Evolutionary conservation across 192 early-diverging fungal species (phyloP).

Genomic region (Thoreauomyces humboldtii): DNA sequence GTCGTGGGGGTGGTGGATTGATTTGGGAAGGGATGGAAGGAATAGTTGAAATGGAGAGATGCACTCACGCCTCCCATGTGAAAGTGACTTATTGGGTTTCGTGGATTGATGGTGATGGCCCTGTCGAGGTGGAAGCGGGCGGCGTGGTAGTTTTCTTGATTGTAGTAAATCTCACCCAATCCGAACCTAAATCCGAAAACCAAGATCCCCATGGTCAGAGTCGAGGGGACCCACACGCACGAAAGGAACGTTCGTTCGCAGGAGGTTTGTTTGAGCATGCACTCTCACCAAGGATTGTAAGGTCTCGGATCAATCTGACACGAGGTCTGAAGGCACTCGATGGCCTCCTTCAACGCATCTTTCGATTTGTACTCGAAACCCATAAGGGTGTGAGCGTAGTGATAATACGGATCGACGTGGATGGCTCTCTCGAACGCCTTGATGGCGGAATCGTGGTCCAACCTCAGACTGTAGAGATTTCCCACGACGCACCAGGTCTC

Average conservation of each 20-base stretch:
- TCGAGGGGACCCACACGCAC: too few species aligned
- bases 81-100: conserved; percentile 69
- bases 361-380: conserved; percentile 78
- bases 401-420: conserved; percentile 60
- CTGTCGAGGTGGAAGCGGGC: conserved; percentile 72
- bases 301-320: conserved; percentile 70
- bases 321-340: conserved; percentile 69
- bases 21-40: too few species aligned
- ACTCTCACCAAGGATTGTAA: conserved; percentile 78
- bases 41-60: too few species aligned
- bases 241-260: conserved; percentile 2
- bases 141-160: conserved; percentile 68
- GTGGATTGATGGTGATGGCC: conserved; percentile 70
- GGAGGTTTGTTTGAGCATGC: neutral
- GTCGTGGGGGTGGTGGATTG: too few species aligned
- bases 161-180: conserved; percentile 67
- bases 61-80: conserved; percentile 65
- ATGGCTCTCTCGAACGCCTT: conserved; percentile 76
- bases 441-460: conserved; percentile 73
- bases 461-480: conserved; percentile 61
- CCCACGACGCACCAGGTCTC: conserved; percentile 73
- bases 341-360: conserved; percentile 74
- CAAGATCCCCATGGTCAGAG: too few species aligned
- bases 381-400: conserved; percentile 80
- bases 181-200: too few species aligned